Conservation (phyloP, 352 stramenopile genomes). For the Phytopythium kandeliae region DNA sequence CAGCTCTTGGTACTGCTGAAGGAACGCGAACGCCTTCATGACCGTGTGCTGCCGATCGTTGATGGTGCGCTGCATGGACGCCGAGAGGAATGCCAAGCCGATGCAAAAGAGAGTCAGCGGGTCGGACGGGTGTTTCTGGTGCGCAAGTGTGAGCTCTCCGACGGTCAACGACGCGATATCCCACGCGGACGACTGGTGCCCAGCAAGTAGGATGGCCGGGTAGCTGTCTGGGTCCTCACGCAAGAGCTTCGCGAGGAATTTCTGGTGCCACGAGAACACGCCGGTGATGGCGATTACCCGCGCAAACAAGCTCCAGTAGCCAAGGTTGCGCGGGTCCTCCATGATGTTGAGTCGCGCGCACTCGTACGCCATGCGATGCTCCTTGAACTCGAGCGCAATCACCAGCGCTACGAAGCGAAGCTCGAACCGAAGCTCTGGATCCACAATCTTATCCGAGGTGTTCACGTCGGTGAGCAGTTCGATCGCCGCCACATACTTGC, state of each 20-base stretch:
- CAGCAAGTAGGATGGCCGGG: conserved; percentile 72
- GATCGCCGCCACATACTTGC: conserved; percentile 80
- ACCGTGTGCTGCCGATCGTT: conserved; percentile 82
- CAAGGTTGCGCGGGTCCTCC: conserved; percentile 72
- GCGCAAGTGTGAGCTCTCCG: conserved; percentile 78
- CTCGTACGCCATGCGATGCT: conserved; percentile 86
- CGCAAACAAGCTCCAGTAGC: conserved; percentile 84
- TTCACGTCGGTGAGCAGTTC: conserved; percentile 85
- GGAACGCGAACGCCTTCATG: conserved; percentile 80
- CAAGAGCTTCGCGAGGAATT: conserved; percentile 80
- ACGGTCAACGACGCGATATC: conserved; percentile 83
- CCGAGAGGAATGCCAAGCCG: conserved; percentile 73
- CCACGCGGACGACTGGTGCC: conserved; percentile 78
- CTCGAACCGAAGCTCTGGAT: conserved; percentile 69
- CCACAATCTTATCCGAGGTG: conserved; percentile 77
- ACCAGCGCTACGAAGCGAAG: conserved; percentile 79
- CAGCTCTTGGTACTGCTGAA: conserved; percentile 74
- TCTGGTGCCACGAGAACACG: conserved; percentile 85
- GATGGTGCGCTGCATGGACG: conserved; percentile 83
- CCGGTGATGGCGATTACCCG: conserved; percentile 79
- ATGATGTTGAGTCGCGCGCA: conserved; percentile 84
- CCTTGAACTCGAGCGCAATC: conserved; percentile 79
- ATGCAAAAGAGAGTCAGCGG: conserved; percentile 83
- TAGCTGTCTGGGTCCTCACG: conserved; percentile 74
- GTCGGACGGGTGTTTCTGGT: conserved; percentile 70